These are phyloP conservation scores for Strobilomyces dryophilus DNA, from an alignment of 768 basidiomycete genomes.

Conservation along the genomic window DNA sequence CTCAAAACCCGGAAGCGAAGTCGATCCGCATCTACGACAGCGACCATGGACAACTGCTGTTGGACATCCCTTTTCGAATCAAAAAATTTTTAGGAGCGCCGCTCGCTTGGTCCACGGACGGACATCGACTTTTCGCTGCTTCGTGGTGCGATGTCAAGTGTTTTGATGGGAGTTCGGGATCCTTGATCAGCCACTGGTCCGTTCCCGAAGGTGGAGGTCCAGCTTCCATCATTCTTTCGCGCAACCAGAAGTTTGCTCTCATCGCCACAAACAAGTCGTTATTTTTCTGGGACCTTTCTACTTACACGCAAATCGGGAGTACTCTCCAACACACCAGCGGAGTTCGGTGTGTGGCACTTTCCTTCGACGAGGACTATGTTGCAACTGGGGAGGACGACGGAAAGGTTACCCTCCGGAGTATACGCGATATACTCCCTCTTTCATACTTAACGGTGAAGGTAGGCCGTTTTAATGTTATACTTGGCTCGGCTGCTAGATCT, in stretches of 20 bases:
- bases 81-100: too few relatives aligned
- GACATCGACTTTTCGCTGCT: too few relatives aligned
- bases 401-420: background rate
- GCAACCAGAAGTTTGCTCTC: background rate
- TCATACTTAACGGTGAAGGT: background rate
- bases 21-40: background rate
- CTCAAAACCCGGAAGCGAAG: background rate
- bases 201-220: background rate
- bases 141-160: background rate
- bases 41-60: background rate
- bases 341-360: background rate
- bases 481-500: background rate
- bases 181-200: background rate
- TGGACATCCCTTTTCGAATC: too few relatives aligned
- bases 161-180: background rate
- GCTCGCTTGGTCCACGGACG: too few relatives aligned
- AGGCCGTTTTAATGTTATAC: background rate
- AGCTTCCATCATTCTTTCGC: background rate
- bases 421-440: background rate
- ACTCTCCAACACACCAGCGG: background rate
- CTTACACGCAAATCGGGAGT: background rate
- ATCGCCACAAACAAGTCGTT: background rate
- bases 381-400: background rate
- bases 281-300: constrained; percentile 2
- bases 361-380: background rate